Base-by-base conservation (phyloP, 2,329 filamentous ascomycete species). In the Scedosporium aurantiacum region DNA sequence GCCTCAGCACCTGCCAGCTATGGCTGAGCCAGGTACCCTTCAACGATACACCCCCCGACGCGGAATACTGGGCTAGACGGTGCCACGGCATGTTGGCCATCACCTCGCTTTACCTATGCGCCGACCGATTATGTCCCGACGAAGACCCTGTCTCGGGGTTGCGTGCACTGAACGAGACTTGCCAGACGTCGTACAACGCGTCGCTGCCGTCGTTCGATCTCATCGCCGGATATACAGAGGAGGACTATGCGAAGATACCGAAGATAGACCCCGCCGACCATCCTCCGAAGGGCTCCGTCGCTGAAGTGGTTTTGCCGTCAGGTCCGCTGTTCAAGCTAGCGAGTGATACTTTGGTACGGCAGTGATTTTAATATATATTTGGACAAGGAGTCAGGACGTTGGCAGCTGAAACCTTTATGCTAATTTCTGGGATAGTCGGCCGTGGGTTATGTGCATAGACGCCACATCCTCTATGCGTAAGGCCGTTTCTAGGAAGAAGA, bases 41-140 rank as follows among this genome's bases (percentile, higher is more conserved):
- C 45, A n/a, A 16, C 40, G 54, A 54, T 28, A 58, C 32, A n/a
- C 52, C 54, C 1, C 7, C n/a, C 2, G 40, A 23, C 25, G 21
- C 45, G 21, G 23, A 40, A n/a, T 57, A 41, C 41, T 41, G 57
- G 10, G 54, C 27, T 23, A 16, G 40, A 41, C 18, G 28, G 25
- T 61, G 54, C 32, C n/a, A 25, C 21, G 40, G 45, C 55, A 56
- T 25, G 10, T 21, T 76, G 74, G 2, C 63, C 75, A 8, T 75
- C 73, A 21, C 61, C 77, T 76, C 75, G 2, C 64, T 76, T 7
- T 76, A 73, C 16, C 62, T 78, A 0, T 79, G 77, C 43, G 54
- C 74, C 10, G 64, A 68, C 3, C 64, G 70, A 2, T 72, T 75
- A 65, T 78, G 76, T 63, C 64, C 64, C 32, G 63, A 63, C 2